Percentiles rank a stretch among this genome's conserved stretches.
phyloP scores from a whole-genome alignment of 805 yeast genomes.

The Spathaspora hagerdaliae region DNA sequence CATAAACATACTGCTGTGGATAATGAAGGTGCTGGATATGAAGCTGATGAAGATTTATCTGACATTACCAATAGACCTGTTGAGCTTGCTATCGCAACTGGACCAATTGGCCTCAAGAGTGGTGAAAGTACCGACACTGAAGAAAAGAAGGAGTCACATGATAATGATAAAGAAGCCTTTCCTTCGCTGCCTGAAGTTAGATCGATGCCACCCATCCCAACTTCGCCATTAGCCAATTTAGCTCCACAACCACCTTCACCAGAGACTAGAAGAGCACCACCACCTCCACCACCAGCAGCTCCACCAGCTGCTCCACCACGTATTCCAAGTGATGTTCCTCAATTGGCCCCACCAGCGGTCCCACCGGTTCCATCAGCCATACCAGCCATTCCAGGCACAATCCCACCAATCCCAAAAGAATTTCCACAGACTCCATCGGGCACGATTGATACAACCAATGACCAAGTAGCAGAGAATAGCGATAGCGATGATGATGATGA shows the following conservation, averaged over 20 bases:
- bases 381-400: conserved; percentile 10
- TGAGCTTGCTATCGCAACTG: neutral
- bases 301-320: conserved; percentile 12
- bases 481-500: conserved; percentile 14
- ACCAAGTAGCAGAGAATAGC: neutral
- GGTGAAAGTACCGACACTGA: neutral
- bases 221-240: conserved; percentile 2
- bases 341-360: conserved; percentile 7
- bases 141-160: neutral
- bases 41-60: conserved; percentile 57
- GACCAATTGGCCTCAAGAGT: neutral
- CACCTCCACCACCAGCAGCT: conserved; percentile 12
- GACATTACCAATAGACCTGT: conserved; percentile 17
- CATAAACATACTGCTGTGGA: conserved; percentile 6
- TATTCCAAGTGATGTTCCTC: neutral
- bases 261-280: conserved; percentile 11
- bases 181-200: conserved; percentile 5
- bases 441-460: conserved; percentile 9
- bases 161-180: neutral
- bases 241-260: conserved; percentile 13
- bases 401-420: conserved; percentile 18
- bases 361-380: conserved; percentile 12
- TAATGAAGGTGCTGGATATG: conserved; percentile 50
- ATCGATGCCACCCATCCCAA: conserved; percentile 11
- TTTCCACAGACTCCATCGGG: neutral